Evolutionary conservation across 2,329 filamentous ascomycete genomes (phyloP), one percentile per base, ranked within the genome.

Genomic region (Alternaria metachromatica): DNA sequence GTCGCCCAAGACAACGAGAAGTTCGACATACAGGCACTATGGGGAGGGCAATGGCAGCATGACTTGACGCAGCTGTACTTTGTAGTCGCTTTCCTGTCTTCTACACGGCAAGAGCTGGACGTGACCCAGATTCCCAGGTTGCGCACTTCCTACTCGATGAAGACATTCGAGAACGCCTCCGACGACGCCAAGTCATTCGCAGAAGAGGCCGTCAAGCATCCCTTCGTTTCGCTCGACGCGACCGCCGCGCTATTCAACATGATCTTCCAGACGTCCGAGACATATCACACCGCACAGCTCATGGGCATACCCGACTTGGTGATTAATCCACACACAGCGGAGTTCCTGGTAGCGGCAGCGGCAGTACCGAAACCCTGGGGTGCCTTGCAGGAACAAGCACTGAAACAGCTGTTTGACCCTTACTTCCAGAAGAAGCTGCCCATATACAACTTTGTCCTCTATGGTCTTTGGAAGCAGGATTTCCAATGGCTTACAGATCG

Each of bases 51-150:
- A 65, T 99, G 96, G 95, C 89, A 90, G 66, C 88, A 96, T 70
- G 88, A 91, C 13, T 90, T 97, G 66, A 93, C 96, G 0, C 95
- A 98, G 69, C 84, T 99, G 37, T 96, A 94, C n/a, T 97, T 98
- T 77, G 88, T 98, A 58, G 91, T 91, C 67, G 94, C 94, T 18
- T 97, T 95, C 77, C 86, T 95, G 21, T 92, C 92, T 5, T 87
- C 94, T 60, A 88, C 87, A 12, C 87, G 90, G 0, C 88, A 92
- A 26, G 88, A 94, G 72, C 86, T 97, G 25, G 94, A 98, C 77
- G 91, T 93, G 4, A 91, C 90, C 12, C 92, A 91, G 37, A 96
- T 98, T 62, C 95, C 94, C 1, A 89, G 91, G 33, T 86, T 98
- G 37, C 88, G 92, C 60, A 87, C 89, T 23, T 93, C 93, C 3